Percentiles rank a stretch among this genome's conserved stretches.
Evolutionary conservation across 306 rosid species (phyloP).

Genomic region (Glycine tomentella): DNA sequence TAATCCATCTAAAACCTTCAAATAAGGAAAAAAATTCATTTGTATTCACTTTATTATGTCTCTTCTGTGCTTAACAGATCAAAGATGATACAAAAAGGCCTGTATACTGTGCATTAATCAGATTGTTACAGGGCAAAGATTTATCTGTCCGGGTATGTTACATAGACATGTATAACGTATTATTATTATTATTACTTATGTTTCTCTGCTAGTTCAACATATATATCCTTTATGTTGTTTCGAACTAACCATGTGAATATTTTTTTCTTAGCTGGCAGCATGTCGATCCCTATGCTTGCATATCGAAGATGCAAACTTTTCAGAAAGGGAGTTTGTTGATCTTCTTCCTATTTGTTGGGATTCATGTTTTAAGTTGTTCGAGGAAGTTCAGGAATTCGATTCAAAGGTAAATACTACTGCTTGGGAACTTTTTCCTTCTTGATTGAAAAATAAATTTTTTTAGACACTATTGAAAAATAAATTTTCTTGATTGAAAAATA

Average conservation of each 20-base stretch:
- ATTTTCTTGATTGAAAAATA: too few species aligned
- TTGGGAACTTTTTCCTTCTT: conserved; percentile 31
- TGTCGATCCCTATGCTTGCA: conserved; percentile 90
- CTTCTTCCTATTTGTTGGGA: conserved; percentile 95
- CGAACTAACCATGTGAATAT: conserved; percentile 47
- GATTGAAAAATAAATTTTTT: conserved; percentile 11
- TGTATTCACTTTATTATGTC: conserved; percentile 31
- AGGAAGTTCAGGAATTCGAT: conserved; percentile 94
- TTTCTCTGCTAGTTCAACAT: conserved; percentile 39
- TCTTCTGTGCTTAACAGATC: conserved; percentile 63
- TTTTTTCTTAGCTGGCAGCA: conserved; percentile 83
- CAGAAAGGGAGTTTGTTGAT: conserved; percentile 80
- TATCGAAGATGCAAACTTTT: conserved; percentile 94
- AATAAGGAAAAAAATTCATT: conserved; percentile 28
- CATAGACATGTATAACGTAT: conserved; percentile 24
- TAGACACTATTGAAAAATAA: not conserved
- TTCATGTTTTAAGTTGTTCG: conserved; percentile 84
- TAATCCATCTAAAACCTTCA: conserved; percentile 38
- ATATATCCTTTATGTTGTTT: conserved; percentile 29
- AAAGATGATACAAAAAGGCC: conserved; percentile 91
- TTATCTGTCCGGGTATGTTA: conserved; percentile 83
- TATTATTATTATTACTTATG: conserved; percentile 25
- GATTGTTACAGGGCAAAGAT: conserved; percentile 82
- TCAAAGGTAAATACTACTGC: conserved; percentile 75
- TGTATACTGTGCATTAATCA: conserved; percentile 92